Evolutionary conservation across 2,329 filamentous ascomycete genomes (phyloP).

Genomic region (Leptodontidium sp.): DNA sequence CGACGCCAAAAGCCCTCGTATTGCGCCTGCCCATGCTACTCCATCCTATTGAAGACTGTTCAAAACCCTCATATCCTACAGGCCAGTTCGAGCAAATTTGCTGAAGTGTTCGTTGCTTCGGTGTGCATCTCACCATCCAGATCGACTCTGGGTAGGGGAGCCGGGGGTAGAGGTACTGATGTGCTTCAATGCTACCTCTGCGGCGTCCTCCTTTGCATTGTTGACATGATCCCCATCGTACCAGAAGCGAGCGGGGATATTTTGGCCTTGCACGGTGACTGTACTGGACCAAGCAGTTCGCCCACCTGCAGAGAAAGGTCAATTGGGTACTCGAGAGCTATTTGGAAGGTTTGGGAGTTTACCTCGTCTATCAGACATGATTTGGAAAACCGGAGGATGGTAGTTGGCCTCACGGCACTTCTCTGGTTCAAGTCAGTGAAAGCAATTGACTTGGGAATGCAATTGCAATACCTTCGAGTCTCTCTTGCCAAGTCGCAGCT

Average conservation of each 20-base stretch:
- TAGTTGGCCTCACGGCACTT: constrained; percentile 64
- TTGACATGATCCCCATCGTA: constrained; percentile 89
- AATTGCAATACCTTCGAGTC: constrained; percentile 48
- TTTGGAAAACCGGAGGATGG: constrained; percentile 68
- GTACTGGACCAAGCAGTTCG: constrained; percentile 90
- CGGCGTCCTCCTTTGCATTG: constrained; percentile 91
- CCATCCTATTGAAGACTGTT: constrained; percentile 39
- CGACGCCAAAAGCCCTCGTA: constrained; percentile 43
- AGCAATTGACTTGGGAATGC: constrained; percentile 19
- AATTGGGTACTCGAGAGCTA: constrained; percentile 36
- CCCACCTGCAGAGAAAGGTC: constrained; percentile 65
- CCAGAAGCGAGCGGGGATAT: constrained; percentile 81
- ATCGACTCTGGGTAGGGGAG: constrained; percentile 52
- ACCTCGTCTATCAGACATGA: constrained; percentile 80
- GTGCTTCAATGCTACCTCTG: constrained; percentile 76
- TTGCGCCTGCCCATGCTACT: constrained; percentile 45
- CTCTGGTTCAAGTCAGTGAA: constrained; percentile 53
- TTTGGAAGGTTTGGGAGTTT: constrained; percentile 42
- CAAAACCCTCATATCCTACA: constrained; percentile 45
- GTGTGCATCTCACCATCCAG: constrained; percentile 46
- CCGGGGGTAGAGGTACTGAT: constrained; percentile 54
- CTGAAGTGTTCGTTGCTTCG: constrained; percentile 25
- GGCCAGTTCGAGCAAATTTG: constrained; percentile 31
- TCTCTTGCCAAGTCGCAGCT: constrained; percentile 49
- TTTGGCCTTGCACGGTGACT: constrained; percentile 73